These are phyloP conservation scores for Xylaria sp. DNA, from an alignment of 2,329 filamentous ascomycete species.

Conservation along the genomic window DNA sequence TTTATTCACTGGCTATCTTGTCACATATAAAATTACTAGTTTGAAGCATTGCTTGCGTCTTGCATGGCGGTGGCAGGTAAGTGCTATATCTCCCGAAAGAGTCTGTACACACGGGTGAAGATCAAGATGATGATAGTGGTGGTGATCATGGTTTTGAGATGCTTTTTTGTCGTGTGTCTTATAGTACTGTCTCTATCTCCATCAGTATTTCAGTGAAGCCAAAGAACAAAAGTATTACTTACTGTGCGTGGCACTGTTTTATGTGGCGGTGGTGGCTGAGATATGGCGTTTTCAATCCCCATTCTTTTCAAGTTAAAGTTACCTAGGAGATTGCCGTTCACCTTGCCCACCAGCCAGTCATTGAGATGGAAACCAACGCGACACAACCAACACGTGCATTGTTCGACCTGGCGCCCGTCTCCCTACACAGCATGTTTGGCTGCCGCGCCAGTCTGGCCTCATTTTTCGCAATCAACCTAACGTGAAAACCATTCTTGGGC, in stretches of 20 bases:
- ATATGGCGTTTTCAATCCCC: conserved; percentile 18
- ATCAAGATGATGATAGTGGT: too few species aligned
- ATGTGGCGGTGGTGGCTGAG: conserved; percentile 20
- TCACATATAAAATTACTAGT: too few species aligned
- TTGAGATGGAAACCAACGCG: conserved; percentile 25
- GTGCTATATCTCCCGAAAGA: too few species aligned
- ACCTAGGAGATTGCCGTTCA: background rate
- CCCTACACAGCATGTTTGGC: conserved; percentile 27
- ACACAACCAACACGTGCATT: conserved; percentile 10
- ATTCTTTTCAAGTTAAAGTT: conserved; percentile 8
- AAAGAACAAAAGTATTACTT: too few species aligned
- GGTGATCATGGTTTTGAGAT: too few species aligned
- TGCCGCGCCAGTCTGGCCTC: conserved; percentile 11
- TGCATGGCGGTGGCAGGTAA: too few species aligned
- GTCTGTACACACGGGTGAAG: too few species aligned
- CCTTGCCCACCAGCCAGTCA: background rate
- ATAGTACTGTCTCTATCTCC: too few species aligned
- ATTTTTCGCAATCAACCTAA: conserved; percentile 26
- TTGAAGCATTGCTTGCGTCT: too few species aligned
- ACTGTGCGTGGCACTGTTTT: background rate
- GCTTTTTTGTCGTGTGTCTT: too few species aligned
- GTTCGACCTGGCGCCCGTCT: conserved; percentile 15
- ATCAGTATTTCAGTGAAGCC: too few species aligned
- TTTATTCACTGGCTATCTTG: too few species aligned
- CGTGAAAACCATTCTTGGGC: conserved; percentile 21